Percentiles rank a stretch among this genome's conserved stretches.
phyloP scores from a whole-genome alignment of 495 filamentous ascomycete species.

The Aspergillus homomorphus region DNA sequence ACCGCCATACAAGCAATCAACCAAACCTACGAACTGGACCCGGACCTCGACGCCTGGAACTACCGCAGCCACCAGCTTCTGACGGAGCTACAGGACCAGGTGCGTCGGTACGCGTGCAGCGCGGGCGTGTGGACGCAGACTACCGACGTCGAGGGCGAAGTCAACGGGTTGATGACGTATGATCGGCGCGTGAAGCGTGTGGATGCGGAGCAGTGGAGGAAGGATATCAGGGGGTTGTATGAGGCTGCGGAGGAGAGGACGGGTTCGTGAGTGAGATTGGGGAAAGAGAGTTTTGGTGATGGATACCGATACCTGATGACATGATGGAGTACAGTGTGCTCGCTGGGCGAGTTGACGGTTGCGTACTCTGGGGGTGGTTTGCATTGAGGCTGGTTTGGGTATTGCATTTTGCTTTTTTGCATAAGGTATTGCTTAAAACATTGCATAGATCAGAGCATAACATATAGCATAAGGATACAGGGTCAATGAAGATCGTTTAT shows the following conservation, averaged over 20 bases:
- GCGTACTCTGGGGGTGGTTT: too few species aligned
- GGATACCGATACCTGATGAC: too few species aligned
- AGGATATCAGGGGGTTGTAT: slow-evolving; percentile 58
- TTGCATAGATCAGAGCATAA: too few species aligned
- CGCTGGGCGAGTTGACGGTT: too few species aligned
- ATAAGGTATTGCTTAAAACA: too few species aligned
- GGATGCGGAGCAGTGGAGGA: slow-evolving; percentile 55
- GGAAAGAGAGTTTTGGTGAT: too few species aligned
- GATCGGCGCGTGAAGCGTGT: slow-evolving; percentile 56
- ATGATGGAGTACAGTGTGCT: too few species aligned
- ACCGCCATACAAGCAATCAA: slow-evolving; percentile 55
- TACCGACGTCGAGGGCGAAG: slow-evolving; percentile 71
- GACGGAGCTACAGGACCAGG: slow-evolving; percentile 55
- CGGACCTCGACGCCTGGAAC: slow-evolving; percentile 58
- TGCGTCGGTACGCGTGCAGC: slow-evolving; percentile 54
- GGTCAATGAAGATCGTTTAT: too few species aligned
- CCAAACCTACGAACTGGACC: slow-evolving; percentile 63
- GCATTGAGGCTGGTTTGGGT: too few species aligned
- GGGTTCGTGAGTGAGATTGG: not conserved
- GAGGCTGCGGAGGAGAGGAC: slow-evolving; percentile 39
- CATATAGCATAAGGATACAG: too few species aligned
- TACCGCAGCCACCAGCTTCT: slow-evolving; percentile 55
- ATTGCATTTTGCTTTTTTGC: too few species aligned
- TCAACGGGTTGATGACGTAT: slow-evolving; percentile 67
- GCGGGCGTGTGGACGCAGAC: slow-evolving; percentile 65